phyloP scores from a whole-genome alignment of 441 rosid genomes.

The Syzygium malaccense region DNA sequence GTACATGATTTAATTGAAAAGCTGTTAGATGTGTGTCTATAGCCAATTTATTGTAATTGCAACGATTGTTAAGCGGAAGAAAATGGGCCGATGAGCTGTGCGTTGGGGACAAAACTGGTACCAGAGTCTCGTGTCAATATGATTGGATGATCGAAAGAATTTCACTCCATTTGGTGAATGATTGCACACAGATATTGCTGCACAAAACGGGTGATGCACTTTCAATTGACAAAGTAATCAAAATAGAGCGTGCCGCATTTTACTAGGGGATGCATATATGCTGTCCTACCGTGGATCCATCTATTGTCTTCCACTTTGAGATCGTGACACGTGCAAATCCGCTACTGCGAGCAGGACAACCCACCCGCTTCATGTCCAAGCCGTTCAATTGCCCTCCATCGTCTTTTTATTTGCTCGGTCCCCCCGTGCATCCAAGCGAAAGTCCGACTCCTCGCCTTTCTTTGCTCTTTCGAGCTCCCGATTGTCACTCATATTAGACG shows the following conservation, averaged over 20 bases:
- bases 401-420: neutral
- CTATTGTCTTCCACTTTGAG: neutral
- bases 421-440: neutral
- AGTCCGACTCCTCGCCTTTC: neutral
- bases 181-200: accelerated
- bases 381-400: neutral
- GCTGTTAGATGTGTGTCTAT: neutral
- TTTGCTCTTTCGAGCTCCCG: neutral
- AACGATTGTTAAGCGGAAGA: accelerated
- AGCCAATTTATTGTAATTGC: neutral
- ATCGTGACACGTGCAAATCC: accelerated
- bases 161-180: neutral
- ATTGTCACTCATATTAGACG: neutral
- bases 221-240: accelerated
- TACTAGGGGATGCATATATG: neutral
- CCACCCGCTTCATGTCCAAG: neutral
- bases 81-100: neutral
- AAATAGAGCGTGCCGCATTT: neutral
- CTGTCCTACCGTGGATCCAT: neutral
- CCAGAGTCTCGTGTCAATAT: accelerated
- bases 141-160: neutral
- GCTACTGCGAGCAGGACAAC: accelerated
- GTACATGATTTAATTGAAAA: neutral
- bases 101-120: neutral
- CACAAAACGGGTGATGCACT: accelerated